Base-by-base conservation (phyloP, 2,329 filamentous ascomycete genomes). In the Dactylellina haptotyla region DNA sequence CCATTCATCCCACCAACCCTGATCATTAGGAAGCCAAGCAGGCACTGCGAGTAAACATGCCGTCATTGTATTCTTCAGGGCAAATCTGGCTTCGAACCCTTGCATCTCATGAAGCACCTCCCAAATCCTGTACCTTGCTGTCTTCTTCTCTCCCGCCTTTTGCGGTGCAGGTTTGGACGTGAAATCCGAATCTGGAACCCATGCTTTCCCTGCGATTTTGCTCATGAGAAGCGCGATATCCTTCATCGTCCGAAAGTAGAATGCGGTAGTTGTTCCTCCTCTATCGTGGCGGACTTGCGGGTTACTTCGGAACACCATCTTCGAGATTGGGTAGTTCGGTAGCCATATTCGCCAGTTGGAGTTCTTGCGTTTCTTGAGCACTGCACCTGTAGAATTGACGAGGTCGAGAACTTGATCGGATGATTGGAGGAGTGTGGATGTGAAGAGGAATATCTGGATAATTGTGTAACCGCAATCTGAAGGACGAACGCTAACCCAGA, bases 221-320 rank as follows among this genome's bases (percentile, higher is more conserved):
- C 80, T 81, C 78, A 82, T 81, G 6, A 81, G 80, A 3, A 80
- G 78, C 43, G 81, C 79, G 25, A 82, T 80, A 9, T 80, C 80
- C 43, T 82, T 81, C 59, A 77, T 78, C 26, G 76, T 81, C 80
- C 77, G 76, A 67, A 82, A 83, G 75, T 81, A 83, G 66, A 80
- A 82, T 30, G 84, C 84, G 3, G 85, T 85, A 3, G 86, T 87
- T 18, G 86, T 81, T 23, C 86, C 85, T 16, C 86, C 86, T 71
- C 86, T 82, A 76, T 88, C 86, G 75, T 88, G 86, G 30, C 85
- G 81, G 3, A 87, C 85, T 75, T 87, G 85, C 1, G 83, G 81
- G 76, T 87, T 87, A 4, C 84, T 84, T 32, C 85, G 81, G 75
- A 86, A 83, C 1, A 87, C 63, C 3, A 85, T 82, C 76, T 87